A percentile compares a stretch with the other conserved stretches of the same genome.
Conservation (phyloP, 495 filamentous ascomycete species). For the Neurospora hispaniola region DNA sequence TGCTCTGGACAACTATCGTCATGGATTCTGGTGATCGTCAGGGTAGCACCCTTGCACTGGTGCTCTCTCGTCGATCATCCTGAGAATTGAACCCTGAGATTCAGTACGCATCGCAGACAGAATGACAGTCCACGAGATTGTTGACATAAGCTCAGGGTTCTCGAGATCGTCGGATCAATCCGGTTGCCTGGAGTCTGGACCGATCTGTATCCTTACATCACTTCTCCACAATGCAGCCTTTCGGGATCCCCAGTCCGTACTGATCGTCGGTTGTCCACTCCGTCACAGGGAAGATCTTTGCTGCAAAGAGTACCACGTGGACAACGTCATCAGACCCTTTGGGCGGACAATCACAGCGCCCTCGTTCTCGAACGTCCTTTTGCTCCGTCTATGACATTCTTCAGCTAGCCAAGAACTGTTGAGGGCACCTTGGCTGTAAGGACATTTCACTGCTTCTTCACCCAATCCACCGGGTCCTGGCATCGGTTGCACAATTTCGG, state of each 20-base stretch:
- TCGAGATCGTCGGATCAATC: neutral
- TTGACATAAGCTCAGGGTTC: neutral
- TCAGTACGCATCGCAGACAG: neutral
- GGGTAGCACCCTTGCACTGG: neutral
- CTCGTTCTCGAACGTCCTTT: neutral
- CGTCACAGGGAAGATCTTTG: neutral
- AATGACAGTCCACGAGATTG: neutral
- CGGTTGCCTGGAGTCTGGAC: neutral
- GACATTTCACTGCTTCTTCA: neutral
- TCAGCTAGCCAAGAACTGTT: neutral
- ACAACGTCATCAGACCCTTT: neutral
- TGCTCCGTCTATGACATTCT: neutral
- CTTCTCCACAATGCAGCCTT: neutral
- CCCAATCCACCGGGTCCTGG: neutral
- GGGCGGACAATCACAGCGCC: neutral
- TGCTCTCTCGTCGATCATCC: neutral
- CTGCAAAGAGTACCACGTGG: neutral
- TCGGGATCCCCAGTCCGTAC: neutral
- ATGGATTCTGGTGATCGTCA: neutral
- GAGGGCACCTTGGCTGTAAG: neutral
- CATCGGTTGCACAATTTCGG: neutral
- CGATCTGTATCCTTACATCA: neutral
- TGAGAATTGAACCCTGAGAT: neutral
- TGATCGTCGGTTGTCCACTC: neutral
- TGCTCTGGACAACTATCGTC: neutral